Evolutionary conservation across 345 rosid species (phyloP).

Genomic region (Anastatica hierochuntica): DNA sequence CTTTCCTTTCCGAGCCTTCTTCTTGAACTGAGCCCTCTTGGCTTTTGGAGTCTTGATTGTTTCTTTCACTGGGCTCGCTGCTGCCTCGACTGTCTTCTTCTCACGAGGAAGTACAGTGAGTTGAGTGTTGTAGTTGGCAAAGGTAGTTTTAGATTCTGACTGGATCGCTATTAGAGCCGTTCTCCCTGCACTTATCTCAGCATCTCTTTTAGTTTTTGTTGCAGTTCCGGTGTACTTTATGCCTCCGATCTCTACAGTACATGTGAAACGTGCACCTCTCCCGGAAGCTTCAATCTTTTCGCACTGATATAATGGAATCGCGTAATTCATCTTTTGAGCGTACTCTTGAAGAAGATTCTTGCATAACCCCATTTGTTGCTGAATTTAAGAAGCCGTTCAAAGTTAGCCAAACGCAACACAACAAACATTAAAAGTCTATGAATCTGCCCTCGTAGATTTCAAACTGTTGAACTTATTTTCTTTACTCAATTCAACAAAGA

Average conservation of each 20-base stretch:
- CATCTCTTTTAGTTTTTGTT: slow-evolving; percentile 65
- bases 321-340: slow-evolving; percentile 91
- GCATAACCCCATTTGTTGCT: slow-evolving; percentile 86
- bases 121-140: slow-evolving; percentile 28
- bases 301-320: slow-evolving; percentile 62
- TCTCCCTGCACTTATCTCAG: slow-evolving; percentile 92
- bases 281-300: slow-evolving; percentile 38
- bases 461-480: no score
- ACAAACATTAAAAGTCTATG: not conserved
- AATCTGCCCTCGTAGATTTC: not conserved
- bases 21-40: slow-evolving; percentile 50
- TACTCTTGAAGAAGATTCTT: slow-evolving; percentile 88
- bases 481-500: no score
- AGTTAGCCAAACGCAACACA: slow-evolving; percentile 6
- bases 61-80: slow-evolving; percentile 27
- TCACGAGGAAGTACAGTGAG: slow-evolving; percentile 67
- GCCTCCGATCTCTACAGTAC: slow-evolving; percentile 81
- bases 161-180: slow-evolving; percentile 72
- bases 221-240: slow-evolving; percentile 67
- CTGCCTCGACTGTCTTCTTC: slow-evolving; percentile 43
- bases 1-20: slow-evolving; percentile 32
- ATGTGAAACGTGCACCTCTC: slow-evolving; percentile 33
- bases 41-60: slow-evolving; percentile 37
- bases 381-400: slow-evolving; percentile 18
- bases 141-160: slow-evolving; percentile 28